Evolutionary conservation across 1,139 yeast genomes (phyloP), one percentile per base, ranked within the genome.

Genomic region (Chernovozyma aurita): DNA sequence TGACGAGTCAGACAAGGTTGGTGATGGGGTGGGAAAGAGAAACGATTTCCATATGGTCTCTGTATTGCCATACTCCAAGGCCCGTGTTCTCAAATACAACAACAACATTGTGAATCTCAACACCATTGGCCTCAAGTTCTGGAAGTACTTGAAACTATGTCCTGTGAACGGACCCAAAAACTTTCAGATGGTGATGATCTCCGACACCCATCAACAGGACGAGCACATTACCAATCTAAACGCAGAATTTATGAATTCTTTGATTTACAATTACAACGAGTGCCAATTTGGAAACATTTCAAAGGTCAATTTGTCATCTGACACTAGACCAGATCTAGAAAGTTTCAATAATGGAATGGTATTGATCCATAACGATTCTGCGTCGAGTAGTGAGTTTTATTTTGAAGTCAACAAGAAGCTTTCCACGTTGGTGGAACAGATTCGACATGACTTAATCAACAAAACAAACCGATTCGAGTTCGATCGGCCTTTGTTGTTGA

Each of bases 61-160:
- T 41, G 43, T 48, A 26, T 42, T 63, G 25, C 53, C 61, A 3
- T 45, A 39, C 2, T 45, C 53, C n/a, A 63, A 62, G 33, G 45
- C 59, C 2, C 52, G 53, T 34, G 63, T 65, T 1, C 31, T 52
- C 28, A 70, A 68, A 38, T 50, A 58, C 31, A 50, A 59, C 13
- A 46, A 55, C 11, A 48, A 44, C 14, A 53, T 61, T 15, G 46
- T 70, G 15, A 69, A 69, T 42, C 52, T 70, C 38, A 64, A 66
- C 41, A 54, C 59, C 4, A 43, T 60, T 3, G 67, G 69, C 4
- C 45, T 76, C 5, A 55, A 63, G 14, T 70, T 75, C 42, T 80
- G 86, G 86, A 72, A 69, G 36, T 57, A 70, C 41, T 53, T 83
- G 44, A 73, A 75, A 40, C 67, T 82, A 35, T 66, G 71, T 36